Conservation (phyloP, 2,329 filamentous ascomycete genomes). For the Penicillium sp. region DNA sequence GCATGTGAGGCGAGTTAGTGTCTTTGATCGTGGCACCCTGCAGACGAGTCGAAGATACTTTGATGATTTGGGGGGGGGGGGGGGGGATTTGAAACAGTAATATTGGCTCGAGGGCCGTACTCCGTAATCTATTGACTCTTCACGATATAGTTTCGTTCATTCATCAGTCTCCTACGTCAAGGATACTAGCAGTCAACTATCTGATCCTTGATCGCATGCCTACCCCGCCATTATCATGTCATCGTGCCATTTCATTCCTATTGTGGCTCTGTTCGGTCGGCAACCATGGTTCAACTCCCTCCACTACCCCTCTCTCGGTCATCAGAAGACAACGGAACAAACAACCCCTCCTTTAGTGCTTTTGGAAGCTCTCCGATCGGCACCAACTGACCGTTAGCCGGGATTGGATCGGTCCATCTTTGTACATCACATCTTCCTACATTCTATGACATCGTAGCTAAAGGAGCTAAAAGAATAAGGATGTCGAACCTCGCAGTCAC, state of each 20-base stretch:
- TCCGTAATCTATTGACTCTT: background rate
- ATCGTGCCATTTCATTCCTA: background rate
- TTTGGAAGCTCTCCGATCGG: slow-evolving; percentile 13
- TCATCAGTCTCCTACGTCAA: background rate
- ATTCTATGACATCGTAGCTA: background rate
- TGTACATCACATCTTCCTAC: background rate
- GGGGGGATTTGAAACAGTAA: too few species aligned
- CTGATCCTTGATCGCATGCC: background rate
- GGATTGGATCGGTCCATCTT: background rate
- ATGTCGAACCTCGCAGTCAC: background rate
- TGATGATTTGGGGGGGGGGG: background rate
- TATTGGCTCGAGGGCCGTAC: background rate
- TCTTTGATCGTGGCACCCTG: slow-evolving; percentile 27
- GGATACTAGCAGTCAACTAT: background rate
- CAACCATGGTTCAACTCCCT: slow-evolving; percentile 28
- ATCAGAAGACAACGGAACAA: background rate
- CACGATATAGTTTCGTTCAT: background rate
- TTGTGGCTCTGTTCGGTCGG: slow-evolving; percentile 6
- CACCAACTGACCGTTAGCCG: background rate
- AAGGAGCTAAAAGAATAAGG: background rate
- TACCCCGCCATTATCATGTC: slow-evolving; percentile 11
- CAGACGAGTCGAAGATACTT: slow-evolving; percentile 9
- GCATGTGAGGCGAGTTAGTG: slow-evolving; percentile 32
- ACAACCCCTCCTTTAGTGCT: slow-evolving; percentile 9
- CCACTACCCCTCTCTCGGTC: slow-evolving; percentile 16